A percentile compares a stretch with the other conserved stretches of the same genome.
These are phyloP conservation scores for Cystobasidium onofrii DNA, from an alignment of 768 basidiomycete species.

Conservation along the genomic window DNA sequence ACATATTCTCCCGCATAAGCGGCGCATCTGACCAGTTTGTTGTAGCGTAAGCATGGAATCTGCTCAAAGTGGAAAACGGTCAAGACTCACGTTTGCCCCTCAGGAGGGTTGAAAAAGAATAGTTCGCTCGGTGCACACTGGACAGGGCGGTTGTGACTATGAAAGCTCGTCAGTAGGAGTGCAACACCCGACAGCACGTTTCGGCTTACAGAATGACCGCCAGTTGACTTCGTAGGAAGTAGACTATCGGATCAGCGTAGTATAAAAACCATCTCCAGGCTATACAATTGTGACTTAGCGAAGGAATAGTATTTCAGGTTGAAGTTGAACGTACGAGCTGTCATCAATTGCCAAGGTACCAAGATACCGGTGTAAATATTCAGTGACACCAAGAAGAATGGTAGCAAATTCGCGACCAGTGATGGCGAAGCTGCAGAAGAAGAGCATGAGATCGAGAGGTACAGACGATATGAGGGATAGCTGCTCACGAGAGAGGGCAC, in stretches of 20 bases:
- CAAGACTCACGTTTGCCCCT: not conserved
- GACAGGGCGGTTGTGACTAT: not conserved
- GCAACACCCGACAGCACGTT: not conserved
- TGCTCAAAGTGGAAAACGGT: not conserved
- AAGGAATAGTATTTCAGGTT: not conserved
- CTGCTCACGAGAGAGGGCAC: not conserved
- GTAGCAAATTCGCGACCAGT: not conserved
- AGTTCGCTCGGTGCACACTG: not conserved
- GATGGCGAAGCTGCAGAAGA: not conserved
- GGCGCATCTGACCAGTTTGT: not conserved
- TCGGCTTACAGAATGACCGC: not conserved
- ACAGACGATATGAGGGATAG: not conserved
- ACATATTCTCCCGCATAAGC: not conserved
- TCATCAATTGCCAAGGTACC: slow-evolving; percentile 4
- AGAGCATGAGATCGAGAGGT: not conserved
- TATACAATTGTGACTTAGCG: not conserved
- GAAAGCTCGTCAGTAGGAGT: not conserved
- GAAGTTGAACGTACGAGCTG: not conserved
- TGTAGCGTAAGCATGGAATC: not conserved
- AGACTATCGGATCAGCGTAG: not conserved
- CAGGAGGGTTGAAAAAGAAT: not conserved
- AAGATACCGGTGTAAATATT: not conserved
- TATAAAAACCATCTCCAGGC: slow-evolving; percentile 6
- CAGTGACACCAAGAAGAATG: slow-evolving; percentile 1
- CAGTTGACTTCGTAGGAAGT: slow-evolving; percentile 1